Evolutionary conservation across 805 yeast genomes (phyloP).

Genomic region (Schwanniomyces yamadae): DNA sequence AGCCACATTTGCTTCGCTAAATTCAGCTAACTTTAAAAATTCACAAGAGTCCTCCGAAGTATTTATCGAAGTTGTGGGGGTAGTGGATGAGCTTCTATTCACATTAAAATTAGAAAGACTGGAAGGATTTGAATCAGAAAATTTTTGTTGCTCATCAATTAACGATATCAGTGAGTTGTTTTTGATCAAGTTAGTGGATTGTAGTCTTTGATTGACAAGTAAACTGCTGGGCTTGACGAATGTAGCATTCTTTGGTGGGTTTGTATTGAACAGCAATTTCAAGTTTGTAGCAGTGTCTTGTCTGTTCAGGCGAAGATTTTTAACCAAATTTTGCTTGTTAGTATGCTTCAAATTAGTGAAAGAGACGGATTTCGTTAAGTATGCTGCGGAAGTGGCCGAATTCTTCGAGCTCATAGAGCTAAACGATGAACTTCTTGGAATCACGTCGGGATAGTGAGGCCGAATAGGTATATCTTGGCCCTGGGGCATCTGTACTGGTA

Average conservation of each 20-base stretch:
- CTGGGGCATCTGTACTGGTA: constrained; percentile 1
- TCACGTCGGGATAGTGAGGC: constrained; percentile 4
- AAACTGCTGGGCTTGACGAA: not conserved
- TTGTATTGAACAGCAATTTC: not conserved
- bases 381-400: constrained; percentile 3
- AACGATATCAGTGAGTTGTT: constrained; percentile 3
- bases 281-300: constrained; percentile 29
- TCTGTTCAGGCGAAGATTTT: constrained; percentile 20
- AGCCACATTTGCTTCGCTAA: constrained; percentile 5
- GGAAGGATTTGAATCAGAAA: constrained; percentile 19
- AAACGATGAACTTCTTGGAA: constrained; percentile 10
- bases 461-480: no score
- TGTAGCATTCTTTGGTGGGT: not conserved
- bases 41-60: constrained; percentile 7
- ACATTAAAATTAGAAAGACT: constrained; percentile 22
- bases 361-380: constrained; percentile 12
- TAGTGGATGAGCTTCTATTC: constrained; percentile 24
- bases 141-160: constrained; percentile 3
- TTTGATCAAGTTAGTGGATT: constrained; percentile 6
- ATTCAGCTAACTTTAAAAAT: constrained; percentile 2
- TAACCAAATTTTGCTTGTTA: constrained; percentile 20
- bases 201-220: constrained; percentile 3
- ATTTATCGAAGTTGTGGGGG: constrained; percentile 33
- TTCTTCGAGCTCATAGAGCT: constrained; percentile 5
- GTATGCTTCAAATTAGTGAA: constrained; percentile 16